Conservation (phyloP, 2,329 filamentous ascomycete genomes). For the Knoxdaviesia capensis region DNA sequence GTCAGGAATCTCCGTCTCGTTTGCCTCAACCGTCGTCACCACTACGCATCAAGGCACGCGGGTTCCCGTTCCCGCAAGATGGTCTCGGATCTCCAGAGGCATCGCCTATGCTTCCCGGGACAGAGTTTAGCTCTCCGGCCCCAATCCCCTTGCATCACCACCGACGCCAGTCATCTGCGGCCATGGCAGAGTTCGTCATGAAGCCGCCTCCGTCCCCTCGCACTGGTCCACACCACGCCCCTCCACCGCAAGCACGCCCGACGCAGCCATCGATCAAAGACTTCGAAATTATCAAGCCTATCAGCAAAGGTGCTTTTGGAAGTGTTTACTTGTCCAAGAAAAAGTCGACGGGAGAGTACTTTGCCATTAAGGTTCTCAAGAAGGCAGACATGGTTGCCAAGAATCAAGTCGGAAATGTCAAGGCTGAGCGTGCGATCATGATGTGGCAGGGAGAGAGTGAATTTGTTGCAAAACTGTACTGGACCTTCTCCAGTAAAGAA, state of each 20-base stretch:
- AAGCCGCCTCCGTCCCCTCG: slow-evolving; percentile 67
- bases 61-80: slow-evolving; percentile 36
- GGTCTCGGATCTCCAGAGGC: slow-evolving; percentile 65
- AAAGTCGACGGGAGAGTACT: slow-evolving; percentile 95
- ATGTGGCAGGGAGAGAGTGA: slow-evolving; percentile 99
- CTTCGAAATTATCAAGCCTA: slow-evolving; percentile 98
- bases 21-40: slow-evolving; percentile 60
- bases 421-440: slow-evolving; percentile 97
- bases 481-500: slow-evolving; percentile 99
- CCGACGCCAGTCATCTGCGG: slow-evolving; percentile 77
- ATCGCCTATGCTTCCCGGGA: slow-evolving; percentile 68
- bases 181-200: slow-evolving; percentile 48
- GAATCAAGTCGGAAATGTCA: slow-evolving; percentile 97
- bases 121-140: slow-evolving; percentile 62
- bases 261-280: slow-evolving; percentile 95
- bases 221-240: slow-evolving; percentile 51
- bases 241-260: slow-evolving; percentile 68
- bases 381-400: slow-evolving; percentile 99
- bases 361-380: slow-evolving; percentile 93
- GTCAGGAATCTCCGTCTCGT: slow-evolving; percentile 78
- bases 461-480: slow-evolving; percentile 96
- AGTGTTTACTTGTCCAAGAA: slow-evolving; percentile 98
- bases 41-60: slow-evolving; percentile 68
- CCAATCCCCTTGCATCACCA: slow-evolving; percentile 45
- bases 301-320: slow-evolving; percentile 95